Conservation (phyloP, 1,284 basidiomycete genomes). For the Sutorius eximius region DNA sequence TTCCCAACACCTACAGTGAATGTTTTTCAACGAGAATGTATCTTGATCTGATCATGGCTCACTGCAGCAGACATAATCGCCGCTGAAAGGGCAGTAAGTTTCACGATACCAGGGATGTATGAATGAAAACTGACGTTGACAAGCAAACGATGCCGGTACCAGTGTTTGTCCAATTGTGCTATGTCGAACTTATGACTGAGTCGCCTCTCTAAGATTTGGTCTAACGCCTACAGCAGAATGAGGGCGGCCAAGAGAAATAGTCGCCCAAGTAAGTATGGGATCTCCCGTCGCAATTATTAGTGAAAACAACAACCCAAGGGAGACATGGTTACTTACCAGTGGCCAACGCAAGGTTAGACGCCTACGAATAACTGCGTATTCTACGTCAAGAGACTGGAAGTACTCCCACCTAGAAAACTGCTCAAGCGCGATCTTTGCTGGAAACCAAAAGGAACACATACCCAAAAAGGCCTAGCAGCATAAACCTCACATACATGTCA, state of each 20-base stretch:
- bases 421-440: neutral
- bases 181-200: neutral
- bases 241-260: neutral
- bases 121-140: neutral
- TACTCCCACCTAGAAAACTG: neutral
- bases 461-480: neutral
- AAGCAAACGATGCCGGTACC: neutral
- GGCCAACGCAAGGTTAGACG: neutral
- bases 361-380: neutral
- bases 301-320: neutral
- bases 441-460: neutral
- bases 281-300: neutral
- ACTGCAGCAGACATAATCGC: neutral
- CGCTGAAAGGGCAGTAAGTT: neutral
- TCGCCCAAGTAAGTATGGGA: neutral
- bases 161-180: neutral
- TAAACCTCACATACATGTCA: neutral
- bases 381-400: neutral
- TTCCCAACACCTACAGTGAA: neutral
- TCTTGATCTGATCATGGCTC: neutral
- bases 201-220: neutral
- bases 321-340: neutral
- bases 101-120: neutral
- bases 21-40: neutral
- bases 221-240: neutral